Evolutionary conservation across 345 rosid genomes (phyloP).

Genomic region (Gossypium raimondii): DNA sequence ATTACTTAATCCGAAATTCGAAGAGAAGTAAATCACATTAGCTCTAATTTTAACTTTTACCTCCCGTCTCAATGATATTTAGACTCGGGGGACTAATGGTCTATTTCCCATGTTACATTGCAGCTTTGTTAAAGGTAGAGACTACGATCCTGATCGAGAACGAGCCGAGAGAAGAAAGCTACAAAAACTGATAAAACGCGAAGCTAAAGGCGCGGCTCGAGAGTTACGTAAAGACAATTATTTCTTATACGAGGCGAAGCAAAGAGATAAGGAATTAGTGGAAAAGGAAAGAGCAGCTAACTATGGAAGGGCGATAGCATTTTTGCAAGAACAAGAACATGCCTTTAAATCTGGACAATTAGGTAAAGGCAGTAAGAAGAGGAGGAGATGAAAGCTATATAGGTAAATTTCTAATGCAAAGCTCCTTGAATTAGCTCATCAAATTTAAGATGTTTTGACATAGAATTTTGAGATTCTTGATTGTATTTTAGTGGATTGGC

Average conservation of each 20-base stretch:
- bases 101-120: conserved; percentile 25
- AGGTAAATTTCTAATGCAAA: neutral
- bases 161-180: conserved; percentile 63
- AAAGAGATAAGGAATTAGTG: conserved; percentile 41
- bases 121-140: conserved; percentile 86
- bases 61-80: no score
- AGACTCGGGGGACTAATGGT: conserved; percentile 1
- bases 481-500: neutral
- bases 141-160: conserved; percentile 87
- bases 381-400: neutral
- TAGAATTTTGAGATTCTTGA: neutral
- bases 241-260: conserved; percentile 49
- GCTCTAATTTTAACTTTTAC: no score
- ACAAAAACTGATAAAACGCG: conserved; percentile 49
- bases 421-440: neutral
- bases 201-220: conserved; percentile 69
- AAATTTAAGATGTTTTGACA: neutral
- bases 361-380: conserved; percentile 58
- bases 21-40: conserved; percentile 31
- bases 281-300: conserved; percentile 68
- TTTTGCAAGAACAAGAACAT: conserved; percentile 90
- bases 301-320: conserved; percentile 63
- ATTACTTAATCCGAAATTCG: conserved; percentile 73
- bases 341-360: conserved; percentile 85
- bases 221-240: conserved; percentile 82